A percentile compares a stretch with the other conserved stretches of the same genome.
These are phyloP conservation scores for Ganoderma boninense DNA, from an alignment of 1,284 basidiomycete species.

Conservation along the genomic window DNA sequence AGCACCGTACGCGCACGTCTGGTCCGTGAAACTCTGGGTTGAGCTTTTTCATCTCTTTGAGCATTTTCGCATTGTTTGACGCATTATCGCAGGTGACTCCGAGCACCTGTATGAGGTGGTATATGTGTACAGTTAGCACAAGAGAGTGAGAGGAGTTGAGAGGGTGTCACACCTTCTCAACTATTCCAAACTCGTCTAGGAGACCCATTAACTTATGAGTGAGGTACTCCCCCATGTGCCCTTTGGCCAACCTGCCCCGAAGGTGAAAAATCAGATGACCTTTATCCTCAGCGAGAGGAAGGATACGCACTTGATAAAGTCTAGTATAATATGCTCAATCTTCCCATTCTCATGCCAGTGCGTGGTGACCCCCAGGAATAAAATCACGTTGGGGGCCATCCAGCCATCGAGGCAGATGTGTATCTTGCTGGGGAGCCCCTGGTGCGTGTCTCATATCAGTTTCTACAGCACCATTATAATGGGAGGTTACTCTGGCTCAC, in stretches of 20 bases:
- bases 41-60: conserved; percentile 5
- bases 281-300: not conserved
- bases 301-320: conserved; percentile 26
- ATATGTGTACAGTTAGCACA: too few species aligned
- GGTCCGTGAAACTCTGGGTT: conserved; percentile 18
- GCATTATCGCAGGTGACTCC: too few species aligned
- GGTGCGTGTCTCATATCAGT: too few species aligned
- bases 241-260: not conserved
- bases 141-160: not conserved
- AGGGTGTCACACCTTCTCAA: conserved; percentile 21
- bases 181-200: conserved; percentile 10
- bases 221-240: not conserved
- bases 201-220: not conserved
- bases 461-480: too few species aligned
- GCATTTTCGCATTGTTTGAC: conserved; percentile 10
- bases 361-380: conserved; percentile 29
- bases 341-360: conserved; percentile 18
- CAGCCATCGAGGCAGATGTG: conserved; percentile 26
- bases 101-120: conserved; percentile 1
- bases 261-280: not conserved
- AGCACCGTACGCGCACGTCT: conserved; percentile 35
- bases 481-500: too few species aligned
- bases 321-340: conserved; percentile 26
- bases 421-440: not conserved
- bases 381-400: conserved; percentile 17